Evolutionary conservation across 2,329 filamentous ascomycete species (phyloP), one percentile per base, ranked within the genome.

Genomic region (Aureobasidium sp.): DNA sequence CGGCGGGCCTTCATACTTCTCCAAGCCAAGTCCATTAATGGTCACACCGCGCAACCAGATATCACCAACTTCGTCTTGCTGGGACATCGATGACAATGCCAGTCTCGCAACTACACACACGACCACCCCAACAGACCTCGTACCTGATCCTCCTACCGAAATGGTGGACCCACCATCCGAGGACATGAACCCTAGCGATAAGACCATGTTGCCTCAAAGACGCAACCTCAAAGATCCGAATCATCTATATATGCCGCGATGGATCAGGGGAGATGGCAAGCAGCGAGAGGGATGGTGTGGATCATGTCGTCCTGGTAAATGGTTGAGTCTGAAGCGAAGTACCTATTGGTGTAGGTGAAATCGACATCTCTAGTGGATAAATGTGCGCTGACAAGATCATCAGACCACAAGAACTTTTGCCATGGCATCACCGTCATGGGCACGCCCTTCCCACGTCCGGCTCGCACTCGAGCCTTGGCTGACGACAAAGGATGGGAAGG

Each of bases 371-470:
- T 2, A 5, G 17, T 31, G 5, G 8, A 53, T 3, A 14, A 51
- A 25, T 5, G 5, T 22, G 9, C 7, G 36, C 58, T 61, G 27
- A 61, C 20, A n/a, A 12, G 11, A 15, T 9, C 6, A 45, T 4
- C 5, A 61, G 58, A 62, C 25, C 60, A 62, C 41, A 55, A 62
- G n/a, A 62, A 62, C 60, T 62, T 62, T 14, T 48, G 49, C 31
- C 60, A 62, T 20, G 60, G 60, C 8, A 56, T 62, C 22, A 62
- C 60, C n/a, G 51, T 47, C 39, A 56, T 53, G 48, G 60, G 49
- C 31, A 61, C 58, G 5, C 45, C 48, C 9, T 61, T 61, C 15
- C 58, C 58, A n/a, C 58, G 49, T 7, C 58, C 58, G 3, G 37
- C 45, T 53, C 37, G 39, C 14, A 45, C 22, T 36, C 47, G 49